phyloP scores from a whole-genome alignment of 176 grass and related monocot genomes.

The Oryza glumipatula region DNA sequence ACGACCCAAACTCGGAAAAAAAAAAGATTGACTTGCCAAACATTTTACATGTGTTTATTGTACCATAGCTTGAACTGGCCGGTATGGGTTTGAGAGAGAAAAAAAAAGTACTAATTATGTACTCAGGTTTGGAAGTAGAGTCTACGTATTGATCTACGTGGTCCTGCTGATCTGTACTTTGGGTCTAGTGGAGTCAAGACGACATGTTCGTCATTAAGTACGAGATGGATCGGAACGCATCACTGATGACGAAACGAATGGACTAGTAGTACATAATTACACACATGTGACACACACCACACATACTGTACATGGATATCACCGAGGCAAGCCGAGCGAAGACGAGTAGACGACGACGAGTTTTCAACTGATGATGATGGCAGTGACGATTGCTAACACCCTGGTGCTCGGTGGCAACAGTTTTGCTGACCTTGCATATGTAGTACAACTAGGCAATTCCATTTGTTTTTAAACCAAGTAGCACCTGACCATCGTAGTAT shows the following conservation, averaged over 20 bases:
- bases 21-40: neutral
- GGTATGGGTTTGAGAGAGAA: neutral
- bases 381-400: slow-evolving; percentile 1
- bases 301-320: neutral
- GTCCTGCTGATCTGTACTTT: neutral
- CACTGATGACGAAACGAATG: neutral
- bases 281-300: neutral
- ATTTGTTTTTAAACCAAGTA: neutral
- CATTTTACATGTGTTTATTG: neutral
- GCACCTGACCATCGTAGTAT: neutral
- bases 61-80: neutral
- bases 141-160: neutral
- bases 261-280: neutral
- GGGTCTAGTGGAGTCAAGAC: neutral
- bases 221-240: neutral
- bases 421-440: slow-evolving; percentile 20
- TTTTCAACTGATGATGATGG: slow-evolving; percentile 23
- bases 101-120: too few relatives aligned
- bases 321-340: neutral
- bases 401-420: neutral
- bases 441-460: neutral
- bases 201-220: neutral
- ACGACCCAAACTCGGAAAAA: neutral
- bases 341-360: neutral
- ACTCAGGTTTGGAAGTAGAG: neutral